phyloP scores from a whole-genome alignment of 202 grass and related monocot genomes.

The Digitaria exilis region DNA sequence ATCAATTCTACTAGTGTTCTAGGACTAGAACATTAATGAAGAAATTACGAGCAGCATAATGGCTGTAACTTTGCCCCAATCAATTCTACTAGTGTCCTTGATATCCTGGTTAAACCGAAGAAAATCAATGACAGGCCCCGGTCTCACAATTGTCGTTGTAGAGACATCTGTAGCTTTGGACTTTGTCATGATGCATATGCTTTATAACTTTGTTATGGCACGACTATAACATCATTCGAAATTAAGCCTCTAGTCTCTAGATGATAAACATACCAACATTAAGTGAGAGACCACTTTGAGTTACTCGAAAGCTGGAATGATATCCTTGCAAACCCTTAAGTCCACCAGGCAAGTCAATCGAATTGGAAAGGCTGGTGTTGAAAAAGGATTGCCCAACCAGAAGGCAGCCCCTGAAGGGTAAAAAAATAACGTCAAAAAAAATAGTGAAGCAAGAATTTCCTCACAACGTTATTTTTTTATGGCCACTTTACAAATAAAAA shows the following conservation, averaged over 20 bases:
- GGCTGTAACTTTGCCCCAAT: slow-evolving; percentile 42
- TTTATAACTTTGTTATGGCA: neutral
- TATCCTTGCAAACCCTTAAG: slow-evolving; percentile 53
- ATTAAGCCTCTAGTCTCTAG: neutral
- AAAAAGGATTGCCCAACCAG: slow-evolving; percentile 70
- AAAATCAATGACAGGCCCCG: slow-evolving; percentile 60
- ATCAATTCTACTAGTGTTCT: too few relatives aligned
- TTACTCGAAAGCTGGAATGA: slow-evolving; percentile 66
- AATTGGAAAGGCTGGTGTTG: slow-evolving; percentile 24
- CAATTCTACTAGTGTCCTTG: slow-evolving; percentile 32
- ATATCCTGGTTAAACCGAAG: slow-evolving; percentile 54
- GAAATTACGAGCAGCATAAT: neutral
- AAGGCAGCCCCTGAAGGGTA: slow-evolving; percentile 50
- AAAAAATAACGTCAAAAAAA: neutral
- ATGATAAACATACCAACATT: slow-evolving; percentile 59
- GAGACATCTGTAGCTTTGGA: slow-evolving; percentile 53
- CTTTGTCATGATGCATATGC: neutral
- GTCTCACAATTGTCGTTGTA: slow-evolving; percentile 61
- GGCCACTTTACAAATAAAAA: neutral
- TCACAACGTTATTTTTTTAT: neutral
- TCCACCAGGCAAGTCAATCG: slow-evolving; percentile 46
- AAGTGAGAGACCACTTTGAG: slow-evolving; percentile 54
- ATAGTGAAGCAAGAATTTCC: neutral
- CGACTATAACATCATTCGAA: neutral
- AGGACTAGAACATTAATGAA: neutral